Evolutionary conservation across 345 rosid species (phyloP).

Genomic region (Citrus maxima): DNA sequence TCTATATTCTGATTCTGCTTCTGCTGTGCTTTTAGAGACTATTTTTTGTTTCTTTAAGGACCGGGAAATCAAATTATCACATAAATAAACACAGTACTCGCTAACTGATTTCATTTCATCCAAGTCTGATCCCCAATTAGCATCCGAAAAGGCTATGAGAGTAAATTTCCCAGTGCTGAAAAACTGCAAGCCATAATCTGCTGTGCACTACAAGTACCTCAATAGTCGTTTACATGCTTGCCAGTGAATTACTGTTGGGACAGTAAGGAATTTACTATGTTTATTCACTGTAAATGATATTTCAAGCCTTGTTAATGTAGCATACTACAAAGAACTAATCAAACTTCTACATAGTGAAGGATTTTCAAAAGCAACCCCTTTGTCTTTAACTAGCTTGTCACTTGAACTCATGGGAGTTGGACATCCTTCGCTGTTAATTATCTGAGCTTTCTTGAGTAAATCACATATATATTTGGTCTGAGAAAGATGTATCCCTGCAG

Average conservation of each 20-base stretch:
- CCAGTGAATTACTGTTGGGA: not conserved
- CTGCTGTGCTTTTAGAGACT: too few species aligned
- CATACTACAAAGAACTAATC: not conserved
- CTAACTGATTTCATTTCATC: too few species aligned
- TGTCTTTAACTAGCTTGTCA: too few species aligned
- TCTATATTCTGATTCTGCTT: too few species aligned
- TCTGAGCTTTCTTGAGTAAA: too few species aligned
- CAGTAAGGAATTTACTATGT: not conserved
- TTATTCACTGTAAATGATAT: not conserved
- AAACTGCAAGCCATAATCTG: not conserved
- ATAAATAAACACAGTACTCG: too few species aligned
- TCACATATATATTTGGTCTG: too few species aligned
- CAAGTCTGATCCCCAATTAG: too few species aligned
- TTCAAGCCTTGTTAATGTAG: not conserved
- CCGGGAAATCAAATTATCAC: too few species aligned
- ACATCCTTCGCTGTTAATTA: too few species aligned
- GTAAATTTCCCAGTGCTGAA: accelerated
- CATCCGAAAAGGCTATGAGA: not conserved
- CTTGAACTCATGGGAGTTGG: not conserved
- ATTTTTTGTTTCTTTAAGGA: too few species aligned
- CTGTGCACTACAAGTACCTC: not conserved
- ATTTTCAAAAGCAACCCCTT: not conserved
- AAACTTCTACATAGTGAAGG: not conserved
- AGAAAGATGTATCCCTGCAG: too few species aligned
- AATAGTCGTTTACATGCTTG: not conserved